phyloP scores from a whole-genome alignment of 176 grass and related monocot species.

The Carex littledalei region DNA sequence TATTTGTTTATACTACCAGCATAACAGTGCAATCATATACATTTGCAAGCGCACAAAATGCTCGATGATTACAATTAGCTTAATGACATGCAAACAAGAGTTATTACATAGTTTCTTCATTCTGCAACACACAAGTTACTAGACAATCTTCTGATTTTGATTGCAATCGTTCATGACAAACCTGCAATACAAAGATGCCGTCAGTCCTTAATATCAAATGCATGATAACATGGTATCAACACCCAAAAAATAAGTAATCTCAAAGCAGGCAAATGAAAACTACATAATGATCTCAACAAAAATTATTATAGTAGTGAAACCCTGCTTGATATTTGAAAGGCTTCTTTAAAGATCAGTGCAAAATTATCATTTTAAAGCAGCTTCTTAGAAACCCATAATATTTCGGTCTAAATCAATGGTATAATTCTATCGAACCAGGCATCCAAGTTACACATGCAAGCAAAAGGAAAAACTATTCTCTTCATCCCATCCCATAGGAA shows the following conservation, averaged over 20 bases:
- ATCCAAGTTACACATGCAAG: not conserved
- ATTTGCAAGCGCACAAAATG: not conserved
- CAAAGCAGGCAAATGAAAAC: not conserved
- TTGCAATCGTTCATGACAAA: not conserved
- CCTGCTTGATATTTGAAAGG: not conserved
- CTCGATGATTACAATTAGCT: not conserved
- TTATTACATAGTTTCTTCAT: not conserved
- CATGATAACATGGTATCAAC: not conserved
- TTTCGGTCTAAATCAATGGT: not conserved
- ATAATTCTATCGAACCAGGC: not conserved
- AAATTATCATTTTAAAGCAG: not conserved
- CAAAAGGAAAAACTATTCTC: not conserved
- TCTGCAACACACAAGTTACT: not conserved
- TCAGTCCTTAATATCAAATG: not conserved
- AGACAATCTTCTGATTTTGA: not conserved
- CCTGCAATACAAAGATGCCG: not conserved
- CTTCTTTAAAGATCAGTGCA: not conserved
- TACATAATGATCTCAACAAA: not conserved
- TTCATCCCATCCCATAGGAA: too few relatives aligned
- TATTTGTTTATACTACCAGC: constrained; percentile 6
- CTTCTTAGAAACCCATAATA: not conserved
- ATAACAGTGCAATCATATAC: constrained; percentile 12
- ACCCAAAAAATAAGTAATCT: not conserved
- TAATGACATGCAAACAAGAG: not conserved
- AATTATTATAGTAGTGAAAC: not conserved